phyloP scores from a whole-genome alignment of 805 yeast genomes.

The Cyberlindnera suaveolens region DNA sequence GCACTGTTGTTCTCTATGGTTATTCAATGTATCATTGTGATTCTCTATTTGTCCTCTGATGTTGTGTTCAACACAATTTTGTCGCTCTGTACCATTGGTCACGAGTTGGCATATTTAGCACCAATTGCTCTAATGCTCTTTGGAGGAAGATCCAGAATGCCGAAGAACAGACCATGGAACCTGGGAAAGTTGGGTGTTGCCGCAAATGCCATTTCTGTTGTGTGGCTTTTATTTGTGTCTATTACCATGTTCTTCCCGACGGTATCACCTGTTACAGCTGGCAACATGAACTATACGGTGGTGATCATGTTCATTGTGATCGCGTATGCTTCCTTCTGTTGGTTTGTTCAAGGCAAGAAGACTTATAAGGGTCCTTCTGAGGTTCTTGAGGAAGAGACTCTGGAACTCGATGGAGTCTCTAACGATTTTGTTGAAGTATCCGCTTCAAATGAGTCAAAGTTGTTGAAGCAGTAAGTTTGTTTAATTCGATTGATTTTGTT shows the following conservation, averaged over 20 bases:
- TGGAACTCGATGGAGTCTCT: too few relatives aligned
- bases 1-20: constrained; percentile 22
- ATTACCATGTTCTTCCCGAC: constrained; percentile 24
- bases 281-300: constrained; percentile 25
- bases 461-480: too few relatives aligned
- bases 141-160: constrained; percentile 21
- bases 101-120: constrained; percentile 26
- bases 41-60: constrained; percentile 25
- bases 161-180: constrained; percentile 22
- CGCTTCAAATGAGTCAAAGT: too few relatives aligned
- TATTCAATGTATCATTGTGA: constrained; percentile 24
- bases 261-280: constrained; percentile 17
- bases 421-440: too few relatives aligned
- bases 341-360: constrained; percentile 22
- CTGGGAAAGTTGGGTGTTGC: constrained; percentile 19
- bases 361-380: constrained; percentile 24
- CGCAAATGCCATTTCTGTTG: constrained; percentile 14
- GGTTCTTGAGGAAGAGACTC: constrained; percentile 8
- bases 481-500: too few relatives aligned
- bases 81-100: constrained; percentile 27
- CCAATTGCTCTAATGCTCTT: constrained; percentile 25
- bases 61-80: constrained; percentile 30
- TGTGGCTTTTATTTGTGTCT: constrained; percentile 20
- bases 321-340: constrained; percentile 19
- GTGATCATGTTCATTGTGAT: constrained; percentile 21